Evolutionary conservation across 306 rosid genomes (phyloP), one percentile per base, ranked within the genome.

Genomic region (Geum urbanum): DNA sequence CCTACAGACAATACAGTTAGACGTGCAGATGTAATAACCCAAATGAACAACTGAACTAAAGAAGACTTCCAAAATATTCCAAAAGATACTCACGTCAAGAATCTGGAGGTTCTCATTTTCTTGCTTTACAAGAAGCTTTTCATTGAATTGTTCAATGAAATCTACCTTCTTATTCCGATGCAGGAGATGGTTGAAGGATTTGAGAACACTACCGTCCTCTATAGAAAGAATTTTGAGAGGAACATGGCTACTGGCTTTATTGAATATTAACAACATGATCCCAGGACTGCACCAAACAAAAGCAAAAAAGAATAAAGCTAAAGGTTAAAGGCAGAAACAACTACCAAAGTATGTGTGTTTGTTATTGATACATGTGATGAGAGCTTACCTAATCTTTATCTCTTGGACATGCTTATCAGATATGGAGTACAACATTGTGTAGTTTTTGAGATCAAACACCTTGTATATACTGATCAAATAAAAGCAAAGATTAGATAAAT

Each of bases 121-220:
- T 82, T 92, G 97, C 81, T 92, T 92, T 79, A 92, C 97, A 63
- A 92, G 95, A 81, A 92, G 97, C 85, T 92, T 92, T 84, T 92
- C 97, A 65, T 92, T 92, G 82, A 92, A 92, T 74, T 89, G 97
- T 76, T 92, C 97, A n/a, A 92, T 92, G 84, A 92, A 92, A 79
- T 92, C 97, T 74, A 92, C 92, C 75, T 92, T 92, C 83, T 86
- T 92, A 80, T 87, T 92, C 72, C 96, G 90, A 76, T 89, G 95
- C 51, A 92, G 97, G 37, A 89, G 84, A 76, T 89, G 96, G 68
- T 87, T 87, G 83, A 92, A 92, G 45, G 94, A 69, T 83, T 92
- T 92, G 63, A 92, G 92, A 75, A 92, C 97, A 48, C 96, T 87
- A 67, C 97, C 96, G 76, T 92, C 97, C 84, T 92, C 96, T 44